Conservation (phyloP, 495 filamentous ascomycete species). For the Xylaria flabelliformis region DNA sequence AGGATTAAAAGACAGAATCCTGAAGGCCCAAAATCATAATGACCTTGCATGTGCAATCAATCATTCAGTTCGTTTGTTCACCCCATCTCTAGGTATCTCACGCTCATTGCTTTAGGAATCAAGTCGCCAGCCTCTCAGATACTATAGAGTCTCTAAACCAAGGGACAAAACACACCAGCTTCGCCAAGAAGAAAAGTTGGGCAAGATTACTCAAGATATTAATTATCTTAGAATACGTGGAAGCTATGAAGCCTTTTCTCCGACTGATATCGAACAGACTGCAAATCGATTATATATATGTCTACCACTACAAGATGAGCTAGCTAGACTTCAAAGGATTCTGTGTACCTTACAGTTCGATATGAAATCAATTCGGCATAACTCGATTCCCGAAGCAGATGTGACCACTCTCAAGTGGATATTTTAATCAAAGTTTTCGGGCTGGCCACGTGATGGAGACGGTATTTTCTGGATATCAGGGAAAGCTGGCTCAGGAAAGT, state of each 20-base stretch:
- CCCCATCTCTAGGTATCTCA: neutral
- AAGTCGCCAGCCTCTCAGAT: neutral
- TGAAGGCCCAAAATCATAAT: neutral
- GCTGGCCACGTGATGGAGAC: neutral
- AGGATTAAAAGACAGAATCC: neutral
- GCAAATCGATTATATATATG: neutral
- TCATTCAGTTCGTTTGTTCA: neutral
- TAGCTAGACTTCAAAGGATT: neutral
- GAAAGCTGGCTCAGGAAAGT: constrained; percentile 1
- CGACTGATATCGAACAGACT: neutral
- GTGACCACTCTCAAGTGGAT: neutral
- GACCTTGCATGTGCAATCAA: neutral
- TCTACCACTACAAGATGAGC: neutral
- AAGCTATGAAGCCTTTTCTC: neutral
- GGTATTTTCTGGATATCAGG: constrained; percentile 1
- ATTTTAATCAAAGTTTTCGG: neutral
- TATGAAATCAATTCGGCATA: neutral
- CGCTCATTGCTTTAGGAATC: neutral
- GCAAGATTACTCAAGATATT: neutral
- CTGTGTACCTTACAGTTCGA: neutral
- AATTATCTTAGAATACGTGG: neutral
- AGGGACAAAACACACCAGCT: neutral
- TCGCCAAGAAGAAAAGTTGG: neutral
- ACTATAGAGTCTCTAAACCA: neutral
- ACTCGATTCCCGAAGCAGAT: neutral